These are phyloP conservation scores for Populus simonii DNA, from an alignment of 345 rosid genomes.

Conservation along the genomic window DNA sequence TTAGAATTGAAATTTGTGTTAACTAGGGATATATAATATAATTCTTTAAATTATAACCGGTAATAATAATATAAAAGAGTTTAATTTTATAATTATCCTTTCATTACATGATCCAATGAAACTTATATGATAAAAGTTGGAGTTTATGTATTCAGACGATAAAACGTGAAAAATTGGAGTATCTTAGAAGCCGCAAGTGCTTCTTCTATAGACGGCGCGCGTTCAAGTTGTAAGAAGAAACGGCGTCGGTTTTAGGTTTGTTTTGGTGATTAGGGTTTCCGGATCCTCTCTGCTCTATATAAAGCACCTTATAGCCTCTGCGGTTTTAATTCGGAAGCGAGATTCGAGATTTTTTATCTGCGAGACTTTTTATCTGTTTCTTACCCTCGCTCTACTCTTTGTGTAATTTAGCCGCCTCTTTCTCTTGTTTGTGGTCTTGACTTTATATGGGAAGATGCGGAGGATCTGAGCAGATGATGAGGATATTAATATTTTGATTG, in stretches of 20 bases:
- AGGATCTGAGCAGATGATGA: slow-evolving; percentile 51
- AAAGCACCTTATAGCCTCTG: not conserved
- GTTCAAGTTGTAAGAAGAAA: not conserved
- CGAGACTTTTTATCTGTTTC: not conserved
- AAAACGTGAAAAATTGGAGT: too few species aligned
- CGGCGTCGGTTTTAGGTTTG: not conserved
- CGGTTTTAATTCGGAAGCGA: rapidly evolving
- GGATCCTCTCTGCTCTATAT: not conserved
- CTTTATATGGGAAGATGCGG: not conserved
- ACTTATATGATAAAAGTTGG: too few species aligned
- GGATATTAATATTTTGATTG: slow-evolving; percentile 5
- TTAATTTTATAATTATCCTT: too few species aligned
- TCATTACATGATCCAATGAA: too few species aligned
- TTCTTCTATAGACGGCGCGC: not conserved
- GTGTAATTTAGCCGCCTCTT: not conserved
- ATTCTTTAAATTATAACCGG: too few species aligned
- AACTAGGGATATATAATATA: too few species aligned
- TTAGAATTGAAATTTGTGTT: too few species aligned
- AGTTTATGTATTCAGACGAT: too few species aligned
- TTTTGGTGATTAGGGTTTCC: not conserved
- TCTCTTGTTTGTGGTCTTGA: not conserved
- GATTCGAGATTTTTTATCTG: not conserved
- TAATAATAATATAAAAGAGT: too few species aligned
- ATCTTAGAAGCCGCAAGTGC: too few species aligned
- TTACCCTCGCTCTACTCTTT: too few species aligned